These are phyloP conservation scores for Ophiostoma ips DNA, from an alignment of 2,329 filamentous ascomycete genomes.

Conservation along the genomic window DNA sequence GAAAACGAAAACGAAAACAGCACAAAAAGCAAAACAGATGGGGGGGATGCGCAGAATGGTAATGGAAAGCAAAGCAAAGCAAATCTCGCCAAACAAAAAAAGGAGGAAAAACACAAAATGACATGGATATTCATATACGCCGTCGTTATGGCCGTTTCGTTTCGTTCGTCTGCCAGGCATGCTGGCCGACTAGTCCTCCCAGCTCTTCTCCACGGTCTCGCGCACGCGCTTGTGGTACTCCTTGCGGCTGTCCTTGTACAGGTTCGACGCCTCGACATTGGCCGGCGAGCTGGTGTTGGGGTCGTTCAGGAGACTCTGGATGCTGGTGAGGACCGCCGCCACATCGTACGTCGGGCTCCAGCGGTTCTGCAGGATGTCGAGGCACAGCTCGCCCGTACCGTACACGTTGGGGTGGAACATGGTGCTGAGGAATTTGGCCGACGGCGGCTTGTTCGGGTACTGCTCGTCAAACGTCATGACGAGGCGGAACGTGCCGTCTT, in stretches of 20 bases:
- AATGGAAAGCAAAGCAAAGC: too few species aligned
- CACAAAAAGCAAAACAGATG: too few species aligned
- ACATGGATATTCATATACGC: too few species aligned
- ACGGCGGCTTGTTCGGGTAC: conserved; percentile 94
- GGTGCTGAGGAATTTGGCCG: conserved; percentile 95
- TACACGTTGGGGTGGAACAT: conserved; percentile 99
- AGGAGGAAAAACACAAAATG: too few species aligned
- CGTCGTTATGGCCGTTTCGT: too few species aligned
- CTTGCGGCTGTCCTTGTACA: conserved; percentile 95
- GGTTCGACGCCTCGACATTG: conserved; percentile 93
- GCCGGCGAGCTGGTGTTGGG: conserved; percentile 97
- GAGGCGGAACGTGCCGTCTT: conserved; percentile 92
- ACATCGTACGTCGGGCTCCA: conserved; percentile 99
- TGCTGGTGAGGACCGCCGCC: conserved; percentile 89
- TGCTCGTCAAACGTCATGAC: conserved; percentile 99
- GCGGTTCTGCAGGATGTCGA: conserved; percentile 93
- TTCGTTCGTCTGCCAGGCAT: too few species aligned
- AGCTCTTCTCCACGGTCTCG: conserved; percentile 98
- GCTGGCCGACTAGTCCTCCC: conserved; percentile 41
- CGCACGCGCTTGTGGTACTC: conserved; percentile 92
- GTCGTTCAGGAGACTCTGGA: conserved; percentile 94
- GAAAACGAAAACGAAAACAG: too few species aligned
- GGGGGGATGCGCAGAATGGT: too few species aligned
- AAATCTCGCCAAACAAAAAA: too few species aligned
- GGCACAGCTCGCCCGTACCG: conserved; percentile 84